Evolutionary conservation across 1,284 basidiomycete genomes (phyloP).

Genomic region (Bondarzewia mesenterica): DNA sequence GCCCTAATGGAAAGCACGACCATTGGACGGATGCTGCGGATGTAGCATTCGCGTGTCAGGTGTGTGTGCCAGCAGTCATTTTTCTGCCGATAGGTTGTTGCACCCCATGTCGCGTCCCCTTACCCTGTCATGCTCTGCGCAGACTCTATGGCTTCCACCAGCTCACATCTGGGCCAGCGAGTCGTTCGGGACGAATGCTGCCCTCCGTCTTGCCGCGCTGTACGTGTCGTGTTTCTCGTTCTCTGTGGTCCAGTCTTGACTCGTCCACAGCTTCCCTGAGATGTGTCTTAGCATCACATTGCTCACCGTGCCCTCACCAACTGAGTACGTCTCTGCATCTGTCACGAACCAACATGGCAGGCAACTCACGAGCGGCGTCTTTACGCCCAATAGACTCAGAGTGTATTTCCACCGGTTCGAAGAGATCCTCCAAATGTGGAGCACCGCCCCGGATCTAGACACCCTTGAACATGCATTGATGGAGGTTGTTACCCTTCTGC

Average conservation of each 20-base stretch:
- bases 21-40: conserved; percentile 72
- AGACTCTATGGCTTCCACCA: conserved; percentile 58
- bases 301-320: conserved; percentile 45
- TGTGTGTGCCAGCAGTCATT: conserved; percentile 20
- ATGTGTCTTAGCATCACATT: conserved; percentile 59
- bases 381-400: conserved; percentile 33
- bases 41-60: conserved; percentile 56
- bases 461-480: conserved; percentile 56
- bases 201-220: conserved; percentile 55
- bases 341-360: not conserved
- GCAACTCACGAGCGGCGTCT: conserved; percentile 5
- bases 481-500: conserved; percentile 45
- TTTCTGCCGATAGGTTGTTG: not conserved
- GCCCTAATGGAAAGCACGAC: conserved; percentile 51
- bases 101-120: not conserved
- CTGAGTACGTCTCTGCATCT: conserved; percentile 1
- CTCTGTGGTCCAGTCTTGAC: conserved; percentile 1
- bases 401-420: conserved; percentile 52
- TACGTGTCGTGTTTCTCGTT: conserved; percentile 26
- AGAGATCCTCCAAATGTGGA: conserved; percentile 56
- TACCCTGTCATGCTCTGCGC: not conserved
- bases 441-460: conserved; percentile 57
- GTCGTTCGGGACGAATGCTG: conserved; percentile 39
- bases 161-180: conserved; percentile 64
- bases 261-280: conserved; percentile 53